Percentiles rank a stretch among this genome's conserved stretches.
Evolutionary conservation across 257 asterid species (phyloP).

Genomic region (Cynanchum wilfordii): DNA sequence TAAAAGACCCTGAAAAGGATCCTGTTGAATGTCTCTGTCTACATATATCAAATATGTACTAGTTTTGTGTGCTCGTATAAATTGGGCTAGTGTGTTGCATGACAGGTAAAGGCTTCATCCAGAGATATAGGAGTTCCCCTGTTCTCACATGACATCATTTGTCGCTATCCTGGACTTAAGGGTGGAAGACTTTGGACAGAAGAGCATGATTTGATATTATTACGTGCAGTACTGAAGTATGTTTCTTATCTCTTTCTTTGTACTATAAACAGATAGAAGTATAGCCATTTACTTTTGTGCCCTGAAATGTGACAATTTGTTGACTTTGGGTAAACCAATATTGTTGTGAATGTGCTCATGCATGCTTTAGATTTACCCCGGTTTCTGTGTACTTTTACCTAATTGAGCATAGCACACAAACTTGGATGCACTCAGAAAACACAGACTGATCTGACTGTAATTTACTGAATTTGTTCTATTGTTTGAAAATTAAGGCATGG

Average conservation of each 20-base stretch:
- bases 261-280: neutral
- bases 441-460: neutral
- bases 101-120: conserved; percentile 56
- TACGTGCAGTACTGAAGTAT: conserved; percentile 83
- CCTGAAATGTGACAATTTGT: conserved; percentile 7
- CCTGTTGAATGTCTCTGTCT: neutral
- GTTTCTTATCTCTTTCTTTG: neutral
- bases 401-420: neutral
- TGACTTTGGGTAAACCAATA: neutral
- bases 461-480: conserved; percentile 11
- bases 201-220: conserved; percentile 66
- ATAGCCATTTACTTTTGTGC: neutral
- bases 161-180: conserved; percentile 71
- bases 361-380: neutral
- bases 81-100: neutral
- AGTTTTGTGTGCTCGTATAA: neutral
- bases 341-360: neutral
- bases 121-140: conserved; percentile 42
- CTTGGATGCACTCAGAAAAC: too few relatives aligned
- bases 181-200: conserved; percentile 90
- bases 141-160: conserved; percentile 60
- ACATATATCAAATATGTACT: neutral
- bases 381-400: neutral
- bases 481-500: conserved; percentile 67
- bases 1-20: neutral